Conservation (phyloP, 305 asterid genomes). For the Solanum hybrid region DNA sequence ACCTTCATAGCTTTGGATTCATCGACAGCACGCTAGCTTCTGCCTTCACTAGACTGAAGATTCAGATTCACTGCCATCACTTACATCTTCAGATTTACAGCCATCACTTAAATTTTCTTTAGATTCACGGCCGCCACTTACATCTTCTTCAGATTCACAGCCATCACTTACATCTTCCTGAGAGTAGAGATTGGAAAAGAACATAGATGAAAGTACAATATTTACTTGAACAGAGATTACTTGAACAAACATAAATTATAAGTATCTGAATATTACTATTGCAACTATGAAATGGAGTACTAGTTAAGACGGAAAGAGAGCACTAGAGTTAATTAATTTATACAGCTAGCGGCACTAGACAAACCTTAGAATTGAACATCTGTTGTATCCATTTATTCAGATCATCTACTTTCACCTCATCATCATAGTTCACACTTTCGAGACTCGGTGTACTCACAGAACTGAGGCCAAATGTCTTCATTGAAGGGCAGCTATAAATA, state of each 20-base stretch:
- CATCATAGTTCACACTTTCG: not conserved
- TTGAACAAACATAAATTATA: not conserved
- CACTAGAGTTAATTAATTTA: not conserved
- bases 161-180: not conserved
- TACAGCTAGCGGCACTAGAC: not conserved
- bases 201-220: not conserved
- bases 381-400: not conserved
- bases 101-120: not conserved
- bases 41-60: not conserved
- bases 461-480: not conserved
- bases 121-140: fast-evolving
- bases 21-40: not conserved
- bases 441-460: not conserved
- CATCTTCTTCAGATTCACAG: not conserved
- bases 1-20: not conserved
- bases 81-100: not conserved
- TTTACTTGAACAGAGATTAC: not conserved
- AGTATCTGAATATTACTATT: not conserved
- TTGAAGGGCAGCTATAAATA: not conserved
- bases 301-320: not conserved
- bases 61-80: not conserved
- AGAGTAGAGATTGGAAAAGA: not conserved
- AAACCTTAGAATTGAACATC: not conserved
- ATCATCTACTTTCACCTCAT: not conserved
- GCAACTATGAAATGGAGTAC: not conserved